Evolutionary conservation across 495 filamentous ascomycete species (phyloP), one percentile per base, ranked within the genome.

Genomic region (Neurospora sp.): DNA sequence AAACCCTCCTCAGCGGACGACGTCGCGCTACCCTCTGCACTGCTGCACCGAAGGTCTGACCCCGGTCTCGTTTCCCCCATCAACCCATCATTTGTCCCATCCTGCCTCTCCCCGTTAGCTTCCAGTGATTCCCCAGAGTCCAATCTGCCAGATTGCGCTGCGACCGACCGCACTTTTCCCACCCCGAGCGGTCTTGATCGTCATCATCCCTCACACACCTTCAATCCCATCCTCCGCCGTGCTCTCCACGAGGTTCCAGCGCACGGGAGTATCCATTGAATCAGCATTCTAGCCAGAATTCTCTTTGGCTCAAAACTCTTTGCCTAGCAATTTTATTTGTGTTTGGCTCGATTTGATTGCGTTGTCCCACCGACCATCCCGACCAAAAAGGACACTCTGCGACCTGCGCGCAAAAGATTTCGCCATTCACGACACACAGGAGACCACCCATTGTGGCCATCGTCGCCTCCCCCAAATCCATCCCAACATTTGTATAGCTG

Each of bases 321-420:
- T 66, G 54, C 54, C 3, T 66, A 66, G 54, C 54, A 66, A 66
- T 66, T 66, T 66, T 66, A 66, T 37, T 66, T 66, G 54, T 69
- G 46, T 27, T 42, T 39, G 37, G 14, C 23, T 31, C 37, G 27
- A 39, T 39, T 38, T 39, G 35, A 41, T 20, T 69, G 39, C 71
- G 23, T 44, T 69, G 35, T 41, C 37, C 44, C 39, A 16, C 37
- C 70, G n/a, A 62, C 70, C 73, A 49, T 49, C 39, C 38, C 40
- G 27, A 31, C 20, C 35, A 35, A 66, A 54, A 40, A 38, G 70
- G 23, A 35, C 41, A 71, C 74, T 71, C 74, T 74, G 75, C 72
- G 76, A 39, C 20, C 71, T 74, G 74, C 79, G 78, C 78, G 79
- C 78, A 80, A 81, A 76, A 80, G 77, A 77, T 77, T 81, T 81